Evolutionary conservation across 495 filamentous ascomycete genomes (phyloP), one percentile per base, ranked within the genome.

Genomic region (Talaromyces trachyspermus): DNA sequence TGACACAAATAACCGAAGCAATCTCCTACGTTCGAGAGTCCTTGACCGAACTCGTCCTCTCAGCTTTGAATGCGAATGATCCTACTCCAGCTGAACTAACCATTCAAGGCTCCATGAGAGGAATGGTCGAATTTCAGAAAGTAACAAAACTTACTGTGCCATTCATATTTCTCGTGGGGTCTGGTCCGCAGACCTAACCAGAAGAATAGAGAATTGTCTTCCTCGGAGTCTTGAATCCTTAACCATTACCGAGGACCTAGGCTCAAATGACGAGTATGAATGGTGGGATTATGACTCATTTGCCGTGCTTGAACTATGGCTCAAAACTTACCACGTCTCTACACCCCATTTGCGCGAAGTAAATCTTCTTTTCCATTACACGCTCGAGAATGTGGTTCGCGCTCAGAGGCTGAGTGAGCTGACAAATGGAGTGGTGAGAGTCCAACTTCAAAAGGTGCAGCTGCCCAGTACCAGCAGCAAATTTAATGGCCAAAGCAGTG

Each of bases 191-290:
- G 43, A 56, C 15, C 49, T 32, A n/a, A 29, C 32, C 22, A 46
- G 47, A 25, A 46, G 49, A 37, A 30, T 54, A 40, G 44, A 51
- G 30, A 44, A 51, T 47, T 22, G 50, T 1, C 27, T 57, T 3
- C 51, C 54, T 11, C 53, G 17, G 15, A 54, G 46, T 27, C 26
- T 57, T 19, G 48, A 54, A 18, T 20, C 12, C 38, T 26, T 52
- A 18, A 39, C 35, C n/a, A 51, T 54, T 27, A 57, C 54, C 6
- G 44, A 53, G 25, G 54, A 54, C 37, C 26, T 57, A 39, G 20
- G 15, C 23, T 15, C 35, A 14, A 43, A 35, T 38, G 43, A 44
- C 37, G n/a, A 22, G 23, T 55, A 40, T 32, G 45, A 46, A 22
- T 56, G 47, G 47, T 11, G 29, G 0, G 43, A 56, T 24, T 11